phyloP scores from a whole-genome alignment of 495 filamentous ascomycete genomes.

The Penicillium pancosmium region DNA sequence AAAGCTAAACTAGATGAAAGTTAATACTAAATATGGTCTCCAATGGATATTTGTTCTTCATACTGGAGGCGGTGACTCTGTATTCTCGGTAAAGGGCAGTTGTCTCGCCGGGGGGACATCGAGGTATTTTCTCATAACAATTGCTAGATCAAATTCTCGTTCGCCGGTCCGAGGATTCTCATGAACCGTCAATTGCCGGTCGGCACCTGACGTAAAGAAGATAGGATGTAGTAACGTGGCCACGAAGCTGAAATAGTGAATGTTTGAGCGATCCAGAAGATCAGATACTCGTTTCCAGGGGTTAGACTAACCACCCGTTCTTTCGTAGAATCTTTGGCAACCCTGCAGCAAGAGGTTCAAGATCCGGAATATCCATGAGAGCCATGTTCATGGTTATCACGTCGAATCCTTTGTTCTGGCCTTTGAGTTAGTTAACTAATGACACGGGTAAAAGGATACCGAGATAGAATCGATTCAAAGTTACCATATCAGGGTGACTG shows the following conservation, averaged over 20 bases:
- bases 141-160: slow-evolving; percentile 10
- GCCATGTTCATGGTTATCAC: slow-evolving; percentile 20
- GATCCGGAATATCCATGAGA: slow-evolving; percentile 17
- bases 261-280: not conserved
- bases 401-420: slow-evolving; percentile 9
- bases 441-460: not conserved
- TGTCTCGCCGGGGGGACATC: slow-evolving; percentile 1
- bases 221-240: slow-evolving; percentile 19
- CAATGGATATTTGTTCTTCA: not conserved
- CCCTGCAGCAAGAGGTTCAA: slow-evolving; percentile 11
- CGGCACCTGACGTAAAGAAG: slow-evolving; percentile 18
- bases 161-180: slow-evolving; percentile 14
- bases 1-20: not conserved
- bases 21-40: not conserved
- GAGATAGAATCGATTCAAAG: not conserved
- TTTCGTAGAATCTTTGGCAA: slow-evolving; percentile 6
- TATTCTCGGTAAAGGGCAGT: not conserved
- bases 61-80: not conserved
- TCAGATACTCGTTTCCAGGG: not conserved
- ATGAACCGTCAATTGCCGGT: slow-evolving; percentile 12
- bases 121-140: slow-evolving; percentile 9
- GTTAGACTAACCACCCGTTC: slow-evolving; percentile 8
- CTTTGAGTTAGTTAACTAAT: not conserved
- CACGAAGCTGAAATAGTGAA: slow-evolving; percentile 7
- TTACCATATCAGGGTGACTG: not conserved